Percentiles rank a stretch among this genome's conserved stretches.
Evolutionary conservation across 805 yeast species (phyloP).

Genomic region (Babjeviella inositovora): DNA sequence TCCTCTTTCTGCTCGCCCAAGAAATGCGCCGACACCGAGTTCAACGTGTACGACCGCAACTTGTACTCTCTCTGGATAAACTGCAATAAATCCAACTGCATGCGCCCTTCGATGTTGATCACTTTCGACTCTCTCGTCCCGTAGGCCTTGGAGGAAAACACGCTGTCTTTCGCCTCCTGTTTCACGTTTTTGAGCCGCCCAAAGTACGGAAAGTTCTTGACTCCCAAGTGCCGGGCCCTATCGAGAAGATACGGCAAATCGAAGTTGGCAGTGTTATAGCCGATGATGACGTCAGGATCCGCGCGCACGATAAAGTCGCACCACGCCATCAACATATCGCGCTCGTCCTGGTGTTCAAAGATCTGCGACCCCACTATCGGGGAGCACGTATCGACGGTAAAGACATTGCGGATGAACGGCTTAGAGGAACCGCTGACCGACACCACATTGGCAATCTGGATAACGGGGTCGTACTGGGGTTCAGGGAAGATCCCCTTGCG

Average conservation of each 20-base stretch:
- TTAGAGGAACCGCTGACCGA: slow-evolving; percentile 66
- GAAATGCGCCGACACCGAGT: slow-evolving; percentile 90
- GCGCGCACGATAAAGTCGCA: slow-evolving; percentile 65
- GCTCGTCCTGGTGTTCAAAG: slow-evolving; percentile 57
- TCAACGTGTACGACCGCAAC: slow-evolving; percentile 83
- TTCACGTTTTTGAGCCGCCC: slow-evolving; percentile 54
- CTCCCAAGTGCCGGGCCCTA: slow-evolving; percentile 61
- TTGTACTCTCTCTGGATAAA: slow-evolving; percentile 92
- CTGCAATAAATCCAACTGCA: slow-evolving; percentile 87
- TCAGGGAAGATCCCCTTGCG: slow-evolving; percentile 95
- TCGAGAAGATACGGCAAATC: slow-evolving; percentile 88
- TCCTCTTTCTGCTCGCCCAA: slow-evolving; percentile 95
- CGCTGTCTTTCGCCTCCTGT: slow-evolving; percentile 69
- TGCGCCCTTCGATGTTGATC: slow-evolving; percentile 87
- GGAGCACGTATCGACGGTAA: slow-evolving; percentile 82
- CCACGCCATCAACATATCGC: slow-evolving; percentile 78
- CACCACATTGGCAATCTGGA: slow-evolving; percentile 94
- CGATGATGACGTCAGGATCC: slow-evolving; percentile 95
- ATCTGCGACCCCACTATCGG: slow-evolving; percentile 91
- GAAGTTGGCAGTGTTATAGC: slow-evolving; percentile 88
- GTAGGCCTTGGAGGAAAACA: slow-evolving; percentile 87
- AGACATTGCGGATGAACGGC: slow-evolving; percentile 90
- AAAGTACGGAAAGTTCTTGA: slow-evolving; percentile 66
- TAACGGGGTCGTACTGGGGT: slow-evolving; percentile 83
- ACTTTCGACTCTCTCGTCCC: slow-evolving; percentile 91